A percentile compares a stretch with the other conserved stretches of the same genome.
Evolutionary conservation across 352 stramenopile genomes (phyloP).

Genomic region (Phytophthora tubulina): DNA sequence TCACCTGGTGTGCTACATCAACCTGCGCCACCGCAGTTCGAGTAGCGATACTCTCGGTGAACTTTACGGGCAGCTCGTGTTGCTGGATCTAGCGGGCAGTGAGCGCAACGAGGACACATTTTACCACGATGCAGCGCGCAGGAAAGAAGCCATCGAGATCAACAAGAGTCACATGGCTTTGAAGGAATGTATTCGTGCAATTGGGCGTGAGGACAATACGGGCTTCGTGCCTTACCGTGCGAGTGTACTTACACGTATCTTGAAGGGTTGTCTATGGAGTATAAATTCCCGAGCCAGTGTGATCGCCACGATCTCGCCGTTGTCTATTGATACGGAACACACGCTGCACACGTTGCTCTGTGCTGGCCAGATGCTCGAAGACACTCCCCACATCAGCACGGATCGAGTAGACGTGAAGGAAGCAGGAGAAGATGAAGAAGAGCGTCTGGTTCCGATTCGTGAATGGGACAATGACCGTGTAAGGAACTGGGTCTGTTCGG

Average conservation of each 20-base stretch:
- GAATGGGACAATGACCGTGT: slow-evolving; percentile 72
- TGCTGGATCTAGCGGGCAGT: slow-evolving; percentile 77
- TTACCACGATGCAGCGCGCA: slow-evolving; percentile 74
- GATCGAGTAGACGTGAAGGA: slow-evolving; percentile 65
- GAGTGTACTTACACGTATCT: slow-evolving; percentile 77
- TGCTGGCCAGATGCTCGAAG: slow-evolving; percentile 75
- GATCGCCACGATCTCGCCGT: slow-evolving; percentile 84
- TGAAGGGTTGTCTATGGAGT: slow-evolving; percentile 79
- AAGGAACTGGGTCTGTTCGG: slow-evolving; percentile 57
- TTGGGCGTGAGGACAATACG: slow-evolving; percentile 62
- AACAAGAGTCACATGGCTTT: slow-evolving; percentile 87
- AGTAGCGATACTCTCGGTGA: slow-evolving; percentile 26
- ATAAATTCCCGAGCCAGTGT: slow-evolving; percentile 71
- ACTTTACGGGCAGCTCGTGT: slow-evolving; percentile 58
- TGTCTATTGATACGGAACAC: slow-evolving; percentile 81
- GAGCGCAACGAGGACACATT: slow-evolving; percentile 86
- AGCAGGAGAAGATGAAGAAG: slow-evolving; percentile 45
- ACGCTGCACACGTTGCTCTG: slow-evolving; percentile 81
- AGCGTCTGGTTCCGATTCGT: slow-evolving; percentile 49
- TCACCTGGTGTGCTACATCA: slow-evolving; percentile 77
- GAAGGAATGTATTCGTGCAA: slow-evolving; percentile 85
- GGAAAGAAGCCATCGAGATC: slow-evolving; percentile 84
- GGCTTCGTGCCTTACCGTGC: slow-evolving; percentile 76
- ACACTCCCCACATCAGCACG: slow-evolving; percentile 59
- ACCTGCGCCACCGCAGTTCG: slow-evolving; percentile 44